Base-by-base conservation (phyloP, 495 filamentous ascomycete genomes). In the Annulohypoxylon bovei region DNA sequence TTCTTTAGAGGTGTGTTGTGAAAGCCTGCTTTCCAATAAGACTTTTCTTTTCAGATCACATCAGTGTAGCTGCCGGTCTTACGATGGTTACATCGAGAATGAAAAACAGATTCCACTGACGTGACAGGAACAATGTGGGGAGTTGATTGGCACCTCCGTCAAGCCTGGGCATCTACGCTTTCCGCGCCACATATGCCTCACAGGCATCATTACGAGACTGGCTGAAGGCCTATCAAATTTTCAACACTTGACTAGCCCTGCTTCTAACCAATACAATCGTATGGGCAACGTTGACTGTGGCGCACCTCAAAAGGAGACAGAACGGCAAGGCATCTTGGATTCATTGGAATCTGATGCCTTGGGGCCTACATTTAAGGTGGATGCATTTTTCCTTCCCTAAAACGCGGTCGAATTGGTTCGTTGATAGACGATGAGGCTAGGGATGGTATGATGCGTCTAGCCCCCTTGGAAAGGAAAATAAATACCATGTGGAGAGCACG, bases 1-100 rank as follows among this genome's bases (percentile, higher is more conserved):
- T 40, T 22, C 25, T 61, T 40, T 42, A 60, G 53, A 28, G 54
- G 59, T 33, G 55, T 44, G 35, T 54, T 42, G 40, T 52, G 30
- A 42, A 27, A 46, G n/a, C 22, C 18, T 32, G 22, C 16, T 40
- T n/a, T 62, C 25, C 22, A 14, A 46, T 12, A 14, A 55, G 39
- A 12, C 25, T 18, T 59, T 22, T 53, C 20, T 22, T 33, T n/a
- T 65, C 18, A 25, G 23, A 27, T 11, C 46, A 28, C 23, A 2
- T 54, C 20, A 33, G 14, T 9, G 11, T 54, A 54, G n/a, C 12
- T 53, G 20, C 32, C 28, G 18, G 22, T 12, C 33, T 42, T 20
- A 20, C 27, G 14, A 5, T 60, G 46, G 23, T 28, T 50, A n/a
- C 46, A 50, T 50, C 9, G 23, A 4, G 46, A 25, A 9, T 27